Percentiles rank a stretch among this genome's conserved stretches.
phyloP scores from a whole-genome alignment of 164 flowering plant species.

The Kingdonia uniflora region DNA sequence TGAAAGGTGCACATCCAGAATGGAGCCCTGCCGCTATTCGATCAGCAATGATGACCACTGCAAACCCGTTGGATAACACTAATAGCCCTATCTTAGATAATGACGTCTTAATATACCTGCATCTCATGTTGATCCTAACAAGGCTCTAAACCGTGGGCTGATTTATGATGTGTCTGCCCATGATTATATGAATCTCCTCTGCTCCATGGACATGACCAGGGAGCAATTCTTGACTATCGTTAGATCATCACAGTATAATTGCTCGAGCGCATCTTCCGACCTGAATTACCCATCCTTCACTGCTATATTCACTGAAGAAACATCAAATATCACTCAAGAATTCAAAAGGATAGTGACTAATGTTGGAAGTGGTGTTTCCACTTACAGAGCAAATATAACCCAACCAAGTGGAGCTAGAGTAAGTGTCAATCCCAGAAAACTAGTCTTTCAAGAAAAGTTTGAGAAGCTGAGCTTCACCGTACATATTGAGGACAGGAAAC shows the following conservation, averaged over 20 bases:
- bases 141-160: conserved; percentile 50
- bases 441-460: conserved; percentile 3
- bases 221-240: conserved; percentile 31
- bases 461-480: conserved; percentile 6
- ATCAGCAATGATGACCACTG: conserved; percentile 62
- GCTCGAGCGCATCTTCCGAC: conserved; percentile 25
- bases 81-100: conserved; percentile 21
- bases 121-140: conserved; percentile 41
- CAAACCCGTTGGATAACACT: conserved; percentile 28
- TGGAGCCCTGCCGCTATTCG: conserved; percentile 61
- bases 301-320: conserved; percentile 17
- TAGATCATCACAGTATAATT: conserved; percentile 10
- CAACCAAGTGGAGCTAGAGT: background rate
- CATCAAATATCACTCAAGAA: conserved; percentile 13
- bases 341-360: conserved; percentile 35
- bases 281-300: conserved; percentile 56
- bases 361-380: background rate
- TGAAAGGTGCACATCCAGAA: conserved; percentile 38
- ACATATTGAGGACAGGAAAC: background rate
- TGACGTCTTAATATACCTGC: conserved; percentile 19
- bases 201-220: conserved; percentile 31
- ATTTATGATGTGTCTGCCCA: conserved; percentile 25
- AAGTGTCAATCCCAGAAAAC: background rate
- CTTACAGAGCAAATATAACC: background rate
- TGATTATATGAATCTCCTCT: conserved; percentile 38